A percentile compares a stretch with the other conserved stretches of the same genome.
These are phyloP conservation scores for Tulasnella sp. DNA, from an alignment of 768 basidiomycete species.

Conservation along the genomic window DNA sequence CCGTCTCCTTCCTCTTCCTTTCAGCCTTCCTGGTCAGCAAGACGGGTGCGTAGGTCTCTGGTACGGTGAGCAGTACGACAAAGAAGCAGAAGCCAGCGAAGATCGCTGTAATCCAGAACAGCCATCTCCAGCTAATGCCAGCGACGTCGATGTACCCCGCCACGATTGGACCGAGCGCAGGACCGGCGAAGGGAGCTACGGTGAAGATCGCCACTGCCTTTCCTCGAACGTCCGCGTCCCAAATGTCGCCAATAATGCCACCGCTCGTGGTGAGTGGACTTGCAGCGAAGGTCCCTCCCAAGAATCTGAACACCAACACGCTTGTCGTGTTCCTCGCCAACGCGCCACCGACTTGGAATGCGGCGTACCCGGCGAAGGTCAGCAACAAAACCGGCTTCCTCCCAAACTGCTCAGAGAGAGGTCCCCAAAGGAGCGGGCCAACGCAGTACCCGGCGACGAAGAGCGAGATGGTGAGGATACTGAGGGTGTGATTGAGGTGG, in stretches of 20 bases:
- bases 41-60: conserved; percentile 16
- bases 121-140: conserved; percentile 18
- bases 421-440: too few species aligned
- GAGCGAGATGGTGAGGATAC: conserved; percentile 9
- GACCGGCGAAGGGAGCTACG: conserved; percentile 18
- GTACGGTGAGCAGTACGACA: conserved; percentile 14
- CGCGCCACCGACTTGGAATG: too few species aligned
- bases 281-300: conserved; percentile 19
- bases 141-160: conserved; percentile 14
- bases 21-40: conserved; percentile 5
- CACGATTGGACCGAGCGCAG: conserved; percentile 20
- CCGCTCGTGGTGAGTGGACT: conserved; percentile 18
- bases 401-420: conserved; percentile 26
- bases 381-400: conserved; percentile 28
- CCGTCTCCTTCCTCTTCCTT: conserved; percentile 12
- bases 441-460: conserved; percentile 20
- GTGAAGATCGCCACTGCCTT: conserved; percentile 17
- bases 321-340: conserved; percentile 26
- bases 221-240: conserved; percentile 19
- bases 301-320: conserved; percentile 22
- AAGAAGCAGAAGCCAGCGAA: conserved; percentile 15
- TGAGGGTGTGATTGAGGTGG: not conserved
- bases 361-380: conserved; percentile 25
- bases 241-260: conserved; percentile 21
- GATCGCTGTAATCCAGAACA: conserved; percentile 21